Percentiles rank a stretch among this genome's conserved stretches.
Evolutionary conservation across 2,329 filamentous ascomycete genomes (phyloP).

Genomic region (Chalaropsis ovoidea): DNA sequence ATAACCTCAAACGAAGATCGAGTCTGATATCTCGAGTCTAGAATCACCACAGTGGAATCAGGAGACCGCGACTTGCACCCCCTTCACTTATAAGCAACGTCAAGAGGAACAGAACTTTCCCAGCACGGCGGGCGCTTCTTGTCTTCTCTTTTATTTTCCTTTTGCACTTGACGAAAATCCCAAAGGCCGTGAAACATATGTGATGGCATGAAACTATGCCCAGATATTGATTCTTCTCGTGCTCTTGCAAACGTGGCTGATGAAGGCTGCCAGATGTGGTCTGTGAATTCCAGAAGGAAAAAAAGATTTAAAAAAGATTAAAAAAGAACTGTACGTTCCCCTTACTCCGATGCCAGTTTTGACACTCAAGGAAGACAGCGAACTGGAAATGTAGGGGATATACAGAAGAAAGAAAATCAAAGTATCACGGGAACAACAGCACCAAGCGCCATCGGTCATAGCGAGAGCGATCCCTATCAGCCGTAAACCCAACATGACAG

Average conservation of each 20-base stretch:
- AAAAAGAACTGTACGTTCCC: too few relatives aligned
- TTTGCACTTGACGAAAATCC: background rate
- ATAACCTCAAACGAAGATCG: too few relatives aligned
- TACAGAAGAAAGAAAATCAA: background rate
- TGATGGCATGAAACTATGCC: background rate
- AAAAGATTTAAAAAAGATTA: background rate
- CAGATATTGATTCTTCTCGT: background rate
- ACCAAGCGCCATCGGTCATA: background rate
- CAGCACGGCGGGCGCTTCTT: background rate
- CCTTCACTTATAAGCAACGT: too few relatives aligned
- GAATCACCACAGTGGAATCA: background rate
- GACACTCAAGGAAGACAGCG: too few relatives aligned
- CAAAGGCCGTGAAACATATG: background rate
- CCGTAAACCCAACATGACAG: background rate
- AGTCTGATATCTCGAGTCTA: background rate
- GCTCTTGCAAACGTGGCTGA: too few relatives aligned
- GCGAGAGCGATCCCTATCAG: background rate
- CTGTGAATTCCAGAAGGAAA: background rate
- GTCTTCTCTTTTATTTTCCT: too few relatives aligned
- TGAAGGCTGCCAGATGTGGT: background rate
- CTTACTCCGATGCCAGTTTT: too few relatives aligned
- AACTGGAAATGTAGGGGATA: too few relatives aligned
- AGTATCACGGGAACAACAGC: background rate
- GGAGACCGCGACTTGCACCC: background rate
- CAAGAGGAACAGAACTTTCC: too few relatives aligned